Evolutionary conservation across 805 yeast genomes (phyloP).

Genomic region (Suhomyces sp.): DNA sequence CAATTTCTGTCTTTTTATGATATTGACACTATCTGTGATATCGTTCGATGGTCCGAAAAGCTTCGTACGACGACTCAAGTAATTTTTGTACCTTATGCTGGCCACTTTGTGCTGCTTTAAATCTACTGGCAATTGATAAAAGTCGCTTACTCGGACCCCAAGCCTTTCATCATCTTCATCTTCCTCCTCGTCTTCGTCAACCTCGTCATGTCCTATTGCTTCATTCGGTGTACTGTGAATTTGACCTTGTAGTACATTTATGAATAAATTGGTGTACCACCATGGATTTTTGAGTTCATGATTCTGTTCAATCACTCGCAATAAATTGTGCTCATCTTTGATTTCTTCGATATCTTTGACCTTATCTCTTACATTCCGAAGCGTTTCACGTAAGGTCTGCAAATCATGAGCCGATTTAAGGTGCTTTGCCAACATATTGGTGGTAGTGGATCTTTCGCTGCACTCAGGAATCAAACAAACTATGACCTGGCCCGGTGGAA

Average conservation of each 20-base stretch:
- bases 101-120: conserved; percentile 36
- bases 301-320: conserved; percentile 29
- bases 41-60: conserved; percentile 1
- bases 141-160: conserved; percentile 13
- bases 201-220: neutral
- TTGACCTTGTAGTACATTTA: conserved; percentile 20
- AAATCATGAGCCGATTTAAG: conserved; percentile 58
- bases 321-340: conserved; percentile 23
- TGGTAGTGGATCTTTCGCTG: conserved; percentile 49
- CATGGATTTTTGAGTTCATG: conserved; percentile 38
- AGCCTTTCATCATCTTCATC: conserved; percentile 1
- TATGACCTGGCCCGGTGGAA: conserved; percentile 40
- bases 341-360: conserved; percentile 23
- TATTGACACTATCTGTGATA: conserved; percentile 2
- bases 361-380: neutral
- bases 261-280: conserved; percentile 37
- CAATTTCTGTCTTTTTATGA: conserved; percentile 7
- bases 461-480: conserved; percentile 65
- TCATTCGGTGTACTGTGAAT: neutral
- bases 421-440: conserved; percentile 65
- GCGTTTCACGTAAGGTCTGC: conserved; percentile 35
- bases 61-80: neutral
- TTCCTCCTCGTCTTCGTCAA: neutral
- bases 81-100: conserved; percentile 26
- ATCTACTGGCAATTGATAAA: conserved; percentile 28